A percentile compares a stretch with the other conserved stretches of the same genome.
phyloP scores from a whole-genome alignment of 2,329 filamentous ascomycete species.

The Fusarium kyushuense region DNA sequence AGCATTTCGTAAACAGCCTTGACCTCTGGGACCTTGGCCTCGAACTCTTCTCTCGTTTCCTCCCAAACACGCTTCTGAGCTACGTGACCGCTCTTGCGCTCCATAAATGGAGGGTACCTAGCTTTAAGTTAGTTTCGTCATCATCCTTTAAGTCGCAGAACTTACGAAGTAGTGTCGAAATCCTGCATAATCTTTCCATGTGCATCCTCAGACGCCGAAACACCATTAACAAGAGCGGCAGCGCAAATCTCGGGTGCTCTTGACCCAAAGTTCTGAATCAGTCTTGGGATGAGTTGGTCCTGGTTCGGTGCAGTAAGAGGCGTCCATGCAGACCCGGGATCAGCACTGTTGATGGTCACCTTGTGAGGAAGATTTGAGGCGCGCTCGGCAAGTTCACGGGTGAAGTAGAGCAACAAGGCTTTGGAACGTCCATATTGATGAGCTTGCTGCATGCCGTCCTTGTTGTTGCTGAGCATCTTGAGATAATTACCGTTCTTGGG shows the following conservation, averaged over 20 bases:
- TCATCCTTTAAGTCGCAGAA: neutral
- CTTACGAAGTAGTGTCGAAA: constrained; percentile 52
- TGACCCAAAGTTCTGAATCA: constrained; percentile 55
- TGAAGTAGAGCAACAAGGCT: constrained; percentile 54
- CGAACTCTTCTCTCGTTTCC: constrained; percentile 42
- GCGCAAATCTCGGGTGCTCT: constrained; percentile 53
- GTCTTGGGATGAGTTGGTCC: constrained; percentile 51
- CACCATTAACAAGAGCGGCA: constrained; percentile 55
- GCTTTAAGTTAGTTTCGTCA: neutral
- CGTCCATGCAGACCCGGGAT: constrained; percentile 56
- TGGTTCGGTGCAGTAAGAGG: constrained; percentile 54
- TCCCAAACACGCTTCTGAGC: constrained; percentile 46
- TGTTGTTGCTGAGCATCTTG: constrained; percentile 53
- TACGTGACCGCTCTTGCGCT: constrained; percentile 41
- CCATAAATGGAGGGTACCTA: constrained; percentile 55
- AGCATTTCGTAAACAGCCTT: constrained; percentile 42
- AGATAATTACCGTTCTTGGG: constrained; percentile 52
- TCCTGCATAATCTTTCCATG: constrained; percentile 56
- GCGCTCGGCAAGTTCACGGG: constrained; percentile 52
- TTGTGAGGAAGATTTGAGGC: constrained; percentile 41
- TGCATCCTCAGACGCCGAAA: constrained; percentile 47
- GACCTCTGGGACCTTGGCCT: constrained; percentile 43
- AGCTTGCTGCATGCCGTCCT: constrained; percentile 52
- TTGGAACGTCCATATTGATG: constrained; percentile 57
- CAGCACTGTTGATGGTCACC: constrained; percentile 55